These are phyloP conservation scores for Lichina pygmaea DNA, from an alignment of 495 filamentous ascomycete genomes.

Conservation along the genomic window DNA sequence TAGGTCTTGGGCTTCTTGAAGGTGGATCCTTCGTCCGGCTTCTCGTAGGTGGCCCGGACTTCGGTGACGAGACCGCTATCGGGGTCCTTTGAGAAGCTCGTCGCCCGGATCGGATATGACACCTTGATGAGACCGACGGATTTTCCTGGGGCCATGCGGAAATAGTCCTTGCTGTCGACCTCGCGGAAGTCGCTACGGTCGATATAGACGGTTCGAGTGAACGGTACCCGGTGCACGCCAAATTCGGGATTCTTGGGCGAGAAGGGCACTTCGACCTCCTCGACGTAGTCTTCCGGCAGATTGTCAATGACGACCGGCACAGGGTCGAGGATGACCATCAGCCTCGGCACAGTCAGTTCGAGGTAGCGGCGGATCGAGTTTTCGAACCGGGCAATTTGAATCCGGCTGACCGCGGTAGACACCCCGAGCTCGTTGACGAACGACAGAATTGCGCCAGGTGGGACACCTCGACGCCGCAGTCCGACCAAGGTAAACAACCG, in stretches of 20 bases:
- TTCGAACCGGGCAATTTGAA: constrained; percentile 51
- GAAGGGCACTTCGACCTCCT: constrained; percentile 40
- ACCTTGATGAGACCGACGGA: constrained; percentile 65
- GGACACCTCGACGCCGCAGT: constrained; percentile 55
- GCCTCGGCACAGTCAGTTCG: constrained; percentile 55
- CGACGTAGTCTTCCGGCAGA: constrained; percentile 33
- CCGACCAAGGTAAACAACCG: constrained; percentile 74
- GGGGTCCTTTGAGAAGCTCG: constrained; percentile 44
- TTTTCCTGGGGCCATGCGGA: constrained; percentile 81
- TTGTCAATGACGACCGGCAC: constrained; percentile 49
- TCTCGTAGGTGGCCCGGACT: constrained; percentile 30
- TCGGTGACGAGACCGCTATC: constrained; percentile 39
- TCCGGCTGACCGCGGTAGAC: constrained; percentile 43
- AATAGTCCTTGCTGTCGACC: constrained; percentile 60
- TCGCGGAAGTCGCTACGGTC: constrained; percentile 83
- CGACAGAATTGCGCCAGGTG: constrained; percentile 60
- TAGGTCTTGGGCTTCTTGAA: constrained; percentile 60
- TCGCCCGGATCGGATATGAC: constrained; percentile 60
- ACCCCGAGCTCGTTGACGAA: constrained; percentile 81
- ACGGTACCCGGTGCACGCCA: constrained; percentile 33
- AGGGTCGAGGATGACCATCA: constrained; percentile 56
- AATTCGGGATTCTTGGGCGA: constrained; percentile 42
- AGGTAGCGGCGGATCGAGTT: constrained; percentile 56
- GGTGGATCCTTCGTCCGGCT: constrained; percentile 9
- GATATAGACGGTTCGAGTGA: constrained; percentile 75